Percentiles rank a stretch among this genome's conserved stretches.
Evolutionary conservation across 768 basidiomycete species (phyloP).

Genomic region (Agaricus subrufescens): DNA sequence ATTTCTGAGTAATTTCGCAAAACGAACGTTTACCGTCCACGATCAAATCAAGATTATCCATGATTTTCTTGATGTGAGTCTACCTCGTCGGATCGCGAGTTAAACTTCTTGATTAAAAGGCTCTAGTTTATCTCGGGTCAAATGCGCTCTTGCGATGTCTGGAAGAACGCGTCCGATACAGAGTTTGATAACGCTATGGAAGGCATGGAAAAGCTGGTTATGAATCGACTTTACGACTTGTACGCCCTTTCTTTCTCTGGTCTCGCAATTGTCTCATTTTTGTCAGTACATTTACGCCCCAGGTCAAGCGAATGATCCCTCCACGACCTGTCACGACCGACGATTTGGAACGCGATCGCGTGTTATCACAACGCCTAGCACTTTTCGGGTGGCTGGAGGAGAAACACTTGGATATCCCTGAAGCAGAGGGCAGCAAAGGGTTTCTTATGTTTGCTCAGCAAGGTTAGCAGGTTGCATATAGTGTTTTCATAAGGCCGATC

Average conservation of each 20-base stretch:
- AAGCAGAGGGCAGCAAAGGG: conserved; percentile 66
- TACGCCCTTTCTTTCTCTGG: conserved; percentile 35
- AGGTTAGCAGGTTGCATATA: conserved; percentile 39
- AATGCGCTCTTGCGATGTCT: conserved; percentile 83
- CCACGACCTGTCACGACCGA: conserved; percentile 83
- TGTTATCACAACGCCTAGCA: conserved; percentile 84
- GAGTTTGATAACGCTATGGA: conserved; percentile 98
- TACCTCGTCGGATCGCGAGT: neutral
- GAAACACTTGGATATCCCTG: conserved; percentile 86
- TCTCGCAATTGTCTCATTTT: neutral
- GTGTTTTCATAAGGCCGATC: neutral
- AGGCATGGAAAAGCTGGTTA: conserved; percentile 99
- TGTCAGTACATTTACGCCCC: conserved; percentile 87
- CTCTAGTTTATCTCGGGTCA: conserved; percentile 80
- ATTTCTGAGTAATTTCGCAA: conserved; percentile 90
- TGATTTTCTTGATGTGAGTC: conserved; percentile 80
- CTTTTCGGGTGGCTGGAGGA: conserved; percentile 90
- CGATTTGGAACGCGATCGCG: conserved; percentile 93
- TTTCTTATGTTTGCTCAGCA: conserved; percentile 89
- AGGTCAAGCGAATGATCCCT: conserved; percentile 59
- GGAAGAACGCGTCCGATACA: conserved; percentile 69
- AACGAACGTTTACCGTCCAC: conserved; percentile 83
- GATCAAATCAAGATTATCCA: conserved; percentile 96
- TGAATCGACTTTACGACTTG: conserved; percentile 97
- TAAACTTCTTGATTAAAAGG: neutral